phyloP scores from a whole-genome alignment of 768 basidiomycete species.

The Mycena vitilis region DNA sequence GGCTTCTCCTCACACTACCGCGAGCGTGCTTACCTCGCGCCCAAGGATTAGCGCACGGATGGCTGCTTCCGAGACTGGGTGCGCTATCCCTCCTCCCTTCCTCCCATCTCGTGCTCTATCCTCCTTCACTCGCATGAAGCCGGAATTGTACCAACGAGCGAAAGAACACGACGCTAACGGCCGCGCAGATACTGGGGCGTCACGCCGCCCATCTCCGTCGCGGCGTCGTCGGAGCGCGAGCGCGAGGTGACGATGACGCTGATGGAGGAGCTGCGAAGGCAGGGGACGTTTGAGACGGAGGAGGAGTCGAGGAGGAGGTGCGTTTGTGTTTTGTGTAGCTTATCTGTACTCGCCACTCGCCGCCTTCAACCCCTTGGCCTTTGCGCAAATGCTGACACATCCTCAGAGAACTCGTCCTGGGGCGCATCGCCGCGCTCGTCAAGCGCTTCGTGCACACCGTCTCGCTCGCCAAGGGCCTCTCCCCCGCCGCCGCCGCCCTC shows the following conservation, averaged over 20 bases:
- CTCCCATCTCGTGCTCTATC: too few relatives aligned
- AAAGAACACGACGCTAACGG: too few relatives aligned
- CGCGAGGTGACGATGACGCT: conserved; percentile 84
- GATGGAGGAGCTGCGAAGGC: conserved; percentile 88
- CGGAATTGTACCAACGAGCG: too few relatives aligned
- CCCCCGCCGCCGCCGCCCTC: conserved; percentile 85
- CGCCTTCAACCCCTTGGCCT: too few relatives aligned
- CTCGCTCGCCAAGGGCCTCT: conserved; percentile 82
- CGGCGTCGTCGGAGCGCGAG: conserved; percentile 79
- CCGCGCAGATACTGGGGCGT: conserved; percentile 78
- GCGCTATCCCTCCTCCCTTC: too few relatives aligned
- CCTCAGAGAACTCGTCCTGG: conserved; percentile 90
- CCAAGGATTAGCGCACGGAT: too few relatives aligned
- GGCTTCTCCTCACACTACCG: too few relatives aligned
- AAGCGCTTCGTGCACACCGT: conserved; percentile 92
- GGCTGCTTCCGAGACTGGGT: too few relatives aligned
- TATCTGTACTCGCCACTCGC: too few relatives aligned
- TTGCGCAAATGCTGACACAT: conserved; percentile 3
- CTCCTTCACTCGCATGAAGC: too few relatives aligned
- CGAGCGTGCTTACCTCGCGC: too few relatives aligned
- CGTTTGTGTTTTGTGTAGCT: conserved; percentile 41
- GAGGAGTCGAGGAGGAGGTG: conserved; percentile 91
- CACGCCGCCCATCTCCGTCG: conserved; percentile 85
- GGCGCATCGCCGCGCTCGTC: conserved; percentile 87
- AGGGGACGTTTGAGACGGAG: conserved; percentile 90